Evolutionary conservation across 2,329 filamentous ascomycete species (phyloP).

Genomic region (Hypoxylon sp.): DNA sequence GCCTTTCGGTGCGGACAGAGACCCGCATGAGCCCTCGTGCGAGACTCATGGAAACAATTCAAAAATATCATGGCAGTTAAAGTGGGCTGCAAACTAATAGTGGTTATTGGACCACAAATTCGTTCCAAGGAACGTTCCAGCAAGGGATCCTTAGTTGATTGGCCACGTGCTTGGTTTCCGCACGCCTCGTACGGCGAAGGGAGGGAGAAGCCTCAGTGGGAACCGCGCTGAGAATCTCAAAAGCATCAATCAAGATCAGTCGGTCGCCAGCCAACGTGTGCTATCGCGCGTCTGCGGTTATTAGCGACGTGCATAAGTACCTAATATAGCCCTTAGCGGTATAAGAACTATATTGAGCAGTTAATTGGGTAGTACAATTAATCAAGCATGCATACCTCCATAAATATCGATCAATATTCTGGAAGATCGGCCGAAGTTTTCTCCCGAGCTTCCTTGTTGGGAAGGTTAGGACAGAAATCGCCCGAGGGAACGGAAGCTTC

Average conservation of each 20-base stretch:
- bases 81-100: constrained; percentile 16
- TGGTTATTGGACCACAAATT: constrained; percentile 18
- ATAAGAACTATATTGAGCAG: constrained; percentile 7
- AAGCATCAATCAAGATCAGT: constrained; percentile 26
- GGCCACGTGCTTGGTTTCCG: constrained; percentile 28
- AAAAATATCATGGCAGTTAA: constrained; percentile 24
- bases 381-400: constrained; percentile 15
- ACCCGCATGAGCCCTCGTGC: constrained; percentile 24
- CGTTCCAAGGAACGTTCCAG: constrained; percentile 20
- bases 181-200: neutral
- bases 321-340: constrained; percentile 7
- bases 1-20: constrained; percentile 27
- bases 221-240: constrained; percentile 1
- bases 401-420: constrained; percentile 34
- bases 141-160: constrained; percentile 22
- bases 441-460: constrained; percentile 44
- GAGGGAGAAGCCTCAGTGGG: neutral
- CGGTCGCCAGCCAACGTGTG: constrained; percentile 13
- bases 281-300: constrained; percentile 18
- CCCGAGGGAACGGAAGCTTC: constrained; percentile 38
- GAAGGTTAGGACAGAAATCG: constrained; percentile 37
- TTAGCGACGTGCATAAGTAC: constrained; percentile 6
- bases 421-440: constrained; percentile 45
- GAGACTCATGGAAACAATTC: constrained; percentile 20
- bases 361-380: constrained; percentile 18